Conservation (phyloP, 495 filamentous ascomycete species). For the Hypoxylon intermedium region DNA sequence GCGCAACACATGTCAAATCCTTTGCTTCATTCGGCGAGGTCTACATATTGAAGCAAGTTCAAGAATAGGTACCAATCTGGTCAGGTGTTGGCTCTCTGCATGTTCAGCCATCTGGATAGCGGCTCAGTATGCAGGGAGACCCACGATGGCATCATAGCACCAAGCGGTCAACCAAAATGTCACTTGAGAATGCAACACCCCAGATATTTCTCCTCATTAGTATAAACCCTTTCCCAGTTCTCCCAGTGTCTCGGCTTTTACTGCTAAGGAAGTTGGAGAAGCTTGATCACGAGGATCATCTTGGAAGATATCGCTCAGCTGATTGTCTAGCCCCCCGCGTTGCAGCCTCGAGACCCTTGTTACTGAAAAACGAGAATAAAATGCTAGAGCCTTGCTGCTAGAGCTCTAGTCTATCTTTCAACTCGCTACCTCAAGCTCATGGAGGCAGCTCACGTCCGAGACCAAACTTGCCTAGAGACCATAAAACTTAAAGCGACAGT, state of each 20-base stretch:
- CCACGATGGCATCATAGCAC: slow-evolving; percentile 40
- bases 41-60: slow-evolving; percentile 14
- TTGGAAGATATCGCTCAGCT: slow-evolving; percentile 18
- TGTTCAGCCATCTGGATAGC: slow-evolving; percentile 9
- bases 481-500: too few species aligned
- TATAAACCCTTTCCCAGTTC: slow-evolving; percentile 39
- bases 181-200: slow-evolving; percentile 39
- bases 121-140: slow-evolving; percentile 34
- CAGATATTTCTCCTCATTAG: slow-evolving; percentile 24
- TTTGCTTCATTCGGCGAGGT: slow-evolving; percentile 24
- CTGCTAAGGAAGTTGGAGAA: slow-evolving; percentile 23
- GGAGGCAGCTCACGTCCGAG: too few species aligned
- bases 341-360: slow-evolving; percentile 15
- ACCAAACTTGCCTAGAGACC: too few species aligned
- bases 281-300: slow-evolving; percentile 27
- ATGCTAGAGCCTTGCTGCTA: slow-evolving; percentile 6
- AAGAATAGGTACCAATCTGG: slow-evolving; percentile 26
- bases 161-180: slow-evolving; percentile 36
- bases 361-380: neutral
- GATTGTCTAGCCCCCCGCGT: slow-evolving; percentile 20
- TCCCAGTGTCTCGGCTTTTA: slow-evolving; percentile 19
- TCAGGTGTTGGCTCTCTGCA: slow-evolving; percentile 23
- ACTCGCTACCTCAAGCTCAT: too few species aligned
- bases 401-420: too few species aligned
- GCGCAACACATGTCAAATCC: slow-evolving; percentile 38